Conservation (phyloP, 306 rosid species). For the Dryas octopetala region DNA sequence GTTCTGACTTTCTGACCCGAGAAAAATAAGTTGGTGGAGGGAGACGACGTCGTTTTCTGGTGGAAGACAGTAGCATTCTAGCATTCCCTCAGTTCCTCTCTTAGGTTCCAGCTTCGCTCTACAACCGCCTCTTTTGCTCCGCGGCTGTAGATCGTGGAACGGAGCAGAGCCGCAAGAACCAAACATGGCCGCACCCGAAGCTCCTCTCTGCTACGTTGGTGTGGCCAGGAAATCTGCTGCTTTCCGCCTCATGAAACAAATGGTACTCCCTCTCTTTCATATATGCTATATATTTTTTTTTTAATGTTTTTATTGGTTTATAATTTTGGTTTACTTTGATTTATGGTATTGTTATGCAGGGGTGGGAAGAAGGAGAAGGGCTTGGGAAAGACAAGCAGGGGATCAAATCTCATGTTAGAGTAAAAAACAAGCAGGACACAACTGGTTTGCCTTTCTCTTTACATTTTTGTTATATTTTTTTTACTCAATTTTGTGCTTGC, state of each 20-base stretch:
- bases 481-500: neutral
- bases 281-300: neutral
- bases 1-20: too few relatives aligned
- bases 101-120: constrained; percentile 9
- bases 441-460: constrained; percentile 41
- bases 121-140: neutral
- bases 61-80: neutral
- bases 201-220: constrained; percentile 86
- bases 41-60: neutral
- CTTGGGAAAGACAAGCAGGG: constrained; percentile 96
- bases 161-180: constrained; percentile 8
- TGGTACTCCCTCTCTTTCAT: constrained; percentile 45
- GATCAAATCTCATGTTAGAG: constrained; percentile 80
- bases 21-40: neutral
- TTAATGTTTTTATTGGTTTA: neutral
- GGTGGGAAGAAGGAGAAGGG: constrained; percentile 99
- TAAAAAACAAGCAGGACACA: constrained; percentile 85
- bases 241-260: constrained; percentile 96
- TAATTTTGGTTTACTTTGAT: neutral
- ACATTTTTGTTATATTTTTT: neutral
- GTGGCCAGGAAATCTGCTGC: constrained; percentile 88
- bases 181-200: constrained; percentile 90
- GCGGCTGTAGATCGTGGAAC: constrained; percentile 24
- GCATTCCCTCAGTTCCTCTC: neutral
- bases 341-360: constrained; percentile 35